Base-by-base conservation (phyloP, 2,329 filamentous ascomycete species). In the Colletotrichum chrysophilum region DNA sequence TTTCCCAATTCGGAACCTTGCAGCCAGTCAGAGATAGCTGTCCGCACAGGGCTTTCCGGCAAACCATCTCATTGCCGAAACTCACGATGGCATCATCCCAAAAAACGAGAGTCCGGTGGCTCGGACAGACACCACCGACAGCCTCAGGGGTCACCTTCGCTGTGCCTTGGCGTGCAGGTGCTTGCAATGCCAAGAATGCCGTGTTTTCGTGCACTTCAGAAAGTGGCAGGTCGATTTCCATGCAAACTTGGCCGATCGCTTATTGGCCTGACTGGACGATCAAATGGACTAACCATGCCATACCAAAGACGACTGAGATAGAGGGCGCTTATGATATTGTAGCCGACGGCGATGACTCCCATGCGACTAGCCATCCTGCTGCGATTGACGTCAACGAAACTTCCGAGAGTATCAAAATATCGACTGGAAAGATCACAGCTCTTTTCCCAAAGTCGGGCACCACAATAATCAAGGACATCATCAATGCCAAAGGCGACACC, bases 261-360 rank as follows among this genome's bases (percentile, higher is more conserved):
- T 90, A 89, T 79, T 93, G 91, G 91, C 86, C 87, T 2, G 91
- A 93, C 81, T 89, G 88, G 24, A 91, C 91, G 0, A 84, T 92
- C 69, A 92, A 92, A 79, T 93, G 91, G 91, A 91, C 89, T 4
- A 90, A 86, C 1, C 91, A 92, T 78, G 90, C 91, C 0, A 83
- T 92, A 56, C 81, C 86, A 13, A 12, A 26, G 28, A n/a, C 58
- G 9, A 32, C 0, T 5, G 24, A 4, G 24, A 28, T 32, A 10
- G 58, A 61, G 28, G 48, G n/a, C 5, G n/a, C 21, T 36, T 66
- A 66, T 30, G 14, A 14, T 30, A 2, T 66, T 10, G 12, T 5
- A n/a, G 62, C 62, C 62, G 62, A 48, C 4, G 0, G n/a, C 13
- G 86, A 83, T 12, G 86, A 83, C 5, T 86, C 85, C 0, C 85